Base-by-base conservation (phyloP, 2,329 filamentous ascomycete genomes). In the Aspergillus viridinutans region DNA sequence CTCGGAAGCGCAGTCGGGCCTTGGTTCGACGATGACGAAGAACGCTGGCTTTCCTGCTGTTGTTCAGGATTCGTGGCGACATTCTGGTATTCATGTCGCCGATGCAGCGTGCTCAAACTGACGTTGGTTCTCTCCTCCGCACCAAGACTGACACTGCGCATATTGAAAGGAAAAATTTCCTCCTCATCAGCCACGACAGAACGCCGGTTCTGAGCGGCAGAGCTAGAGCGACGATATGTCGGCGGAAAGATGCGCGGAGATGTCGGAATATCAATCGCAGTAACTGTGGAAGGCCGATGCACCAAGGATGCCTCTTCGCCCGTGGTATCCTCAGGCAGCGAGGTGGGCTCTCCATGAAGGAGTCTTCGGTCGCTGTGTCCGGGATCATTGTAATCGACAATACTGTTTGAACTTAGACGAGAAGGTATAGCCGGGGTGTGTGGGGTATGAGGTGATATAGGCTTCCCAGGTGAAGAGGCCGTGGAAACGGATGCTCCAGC, bases 381-480 rank as follows among this genome's bases (percentile, higher is more conserved):
- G 49, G 67, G 69, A 43, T 74, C 75, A 53, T 78, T 74, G 67
- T 91, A 89, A 62, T 90, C 88, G 47, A 86, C 86, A 58, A 94
- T 90, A 52, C 90, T 94, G 68, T 95, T 92, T 61, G 94, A 91
- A 69, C 91, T 96, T 23, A 99, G 78, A n/a, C 94, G 85, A 7
- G 92, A 97, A 21, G 93, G 93, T 28, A 97, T 91, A 10, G 92
- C 92, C 3, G 94, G 94, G 0, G 92, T 96, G 68, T 97, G 92
- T 1, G 92, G 91, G 0, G 90, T 96, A 69, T 93, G 91, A 9
- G 90, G 92, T 2, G 91, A 96, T 20, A 95, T 83, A 0, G 92
- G 90, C 67, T 96, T 96, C 56, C 89, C 90, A 1, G 92, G 92
- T 9, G 92, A 97, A 0, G 92, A 93, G 0, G 90, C 93, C 10